A percentile compares a stretch with the other conserved stretches of the same genome.
Conservation (phyloP, 345 rosid genomes). For the Salix purpurea region DNA sequence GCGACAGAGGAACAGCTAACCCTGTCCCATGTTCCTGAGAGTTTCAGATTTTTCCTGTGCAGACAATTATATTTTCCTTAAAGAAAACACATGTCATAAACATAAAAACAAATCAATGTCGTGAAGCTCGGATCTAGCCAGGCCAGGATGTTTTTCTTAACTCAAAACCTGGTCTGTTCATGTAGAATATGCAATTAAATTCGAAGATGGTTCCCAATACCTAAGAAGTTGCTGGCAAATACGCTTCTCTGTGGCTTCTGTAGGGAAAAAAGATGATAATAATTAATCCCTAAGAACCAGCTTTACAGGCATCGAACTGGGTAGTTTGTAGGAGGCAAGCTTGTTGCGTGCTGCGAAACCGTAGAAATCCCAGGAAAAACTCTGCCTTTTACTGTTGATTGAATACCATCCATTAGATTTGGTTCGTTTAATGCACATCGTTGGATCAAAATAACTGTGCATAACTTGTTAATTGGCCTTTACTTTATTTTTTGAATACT, state of each 20-base stretch:
- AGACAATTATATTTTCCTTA: no score
- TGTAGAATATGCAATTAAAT: not conserved
- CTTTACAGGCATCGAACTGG: not conserved
- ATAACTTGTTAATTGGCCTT: no score
- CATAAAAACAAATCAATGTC: no score
- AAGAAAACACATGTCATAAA: no score
- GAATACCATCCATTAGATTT: no score
- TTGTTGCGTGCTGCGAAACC: not conserved
- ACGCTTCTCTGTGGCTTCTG: not conserved
- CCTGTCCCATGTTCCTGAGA: no score
- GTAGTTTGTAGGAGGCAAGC: not conserved
- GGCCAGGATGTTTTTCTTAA: not conserved
- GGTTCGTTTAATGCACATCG: no score
- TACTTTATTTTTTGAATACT: no score
- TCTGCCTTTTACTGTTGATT: no score
- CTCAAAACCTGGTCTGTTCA: not conserved
- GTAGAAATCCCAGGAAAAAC: not conserved
- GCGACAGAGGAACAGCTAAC: not conserved
- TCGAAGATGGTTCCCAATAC: not conserved
- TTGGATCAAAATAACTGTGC: no score
- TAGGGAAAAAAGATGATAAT: not conserved
- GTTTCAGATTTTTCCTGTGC: no score
- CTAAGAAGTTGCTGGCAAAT: not conserved
- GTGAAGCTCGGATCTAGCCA: not conserved
- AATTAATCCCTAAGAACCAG: not conserved